Evolutionary conservation across 2,329 filamentous ascomycete species (phyloP), one percentile per base, ranked within the genome.

Genomic region (Chrysoporthe cubensis): DNA sequence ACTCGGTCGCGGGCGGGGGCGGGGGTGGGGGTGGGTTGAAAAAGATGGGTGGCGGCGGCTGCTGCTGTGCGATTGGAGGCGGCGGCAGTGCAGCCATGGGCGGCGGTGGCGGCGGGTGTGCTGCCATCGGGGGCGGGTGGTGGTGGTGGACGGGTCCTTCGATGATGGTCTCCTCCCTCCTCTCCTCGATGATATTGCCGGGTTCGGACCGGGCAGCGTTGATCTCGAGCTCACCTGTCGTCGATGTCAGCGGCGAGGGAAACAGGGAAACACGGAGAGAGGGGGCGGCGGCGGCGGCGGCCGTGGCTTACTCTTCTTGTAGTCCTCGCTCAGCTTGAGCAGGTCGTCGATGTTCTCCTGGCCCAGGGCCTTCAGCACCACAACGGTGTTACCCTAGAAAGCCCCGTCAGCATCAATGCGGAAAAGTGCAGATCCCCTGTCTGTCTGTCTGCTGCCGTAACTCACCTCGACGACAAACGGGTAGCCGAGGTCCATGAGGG

Each of bases 321-420:
- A 94, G 43, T 91, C 88, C 74, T 94, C 91, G 78, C 93, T 96
- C 62, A 94, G 83, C 74, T 88, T 90, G 73, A 97, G 91, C 57
- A 97, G 85, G 74, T 96, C 91, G 73, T 97, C 94, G 71, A 97
- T 97, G 73, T 97, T 93, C 21, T 95, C 89, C 73, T 96, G 94
- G 18, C 93, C 92, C 5, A 98, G 85, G 11, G 95, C 94, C 75
- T 92, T 91, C 73, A 91, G 88, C 44, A 98, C 89, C 64, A 97
- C 87, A 73, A 96, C 88, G 32, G 91, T 91, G 72, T 91, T 90
- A 50, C 91, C 93, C 92, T 96, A 72, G 88, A 71, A 46, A 44
- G 11, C n/a, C 66, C 64, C 73, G 71, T 86, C 69, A 82, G 80
- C 52, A 62, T 26, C 26, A 26, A 26, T 26, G 48, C 21, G 48